Conservation (phyloP, 1,284 basidiomycete species). For the Boletus semigastroideus region DNA sequence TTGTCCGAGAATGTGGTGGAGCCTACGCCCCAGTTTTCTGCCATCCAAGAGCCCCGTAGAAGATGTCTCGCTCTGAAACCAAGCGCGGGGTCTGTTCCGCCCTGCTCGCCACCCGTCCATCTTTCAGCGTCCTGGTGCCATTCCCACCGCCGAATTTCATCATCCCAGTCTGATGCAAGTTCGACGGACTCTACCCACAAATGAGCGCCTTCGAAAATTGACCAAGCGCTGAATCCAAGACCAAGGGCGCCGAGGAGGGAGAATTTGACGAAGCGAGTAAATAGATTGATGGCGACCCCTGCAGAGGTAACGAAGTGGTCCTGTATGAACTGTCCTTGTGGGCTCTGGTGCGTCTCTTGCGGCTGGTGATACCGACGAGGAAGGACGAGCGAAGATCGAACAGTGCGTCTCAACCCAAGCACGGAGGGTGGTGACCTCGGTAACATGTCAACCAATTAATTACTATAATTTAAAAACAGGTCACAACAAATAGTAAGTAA, state of each 20-base stretch:
- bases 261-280: conserved; percentile 42
- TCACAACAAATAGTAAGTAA: too few relatives aligned
- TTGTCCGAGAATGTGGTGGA: conserved; percentile 39
- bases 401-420: not conserved
- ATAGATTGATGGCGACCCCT: conserved; percentile 36
- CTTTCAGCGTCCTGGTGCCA: conserved; percentile 72
- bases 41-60: conserved; percentile 76
- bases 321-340: conserved; percentile 26
- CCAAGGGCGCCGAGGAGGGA: conserved; percentile 39
- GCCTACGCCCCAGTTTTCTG: conserved; percentile 69
- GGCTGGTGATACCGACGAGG: conserved; percentile 14
- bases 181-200: conserved; percentile 68
- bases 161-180: conserved; percentile 53
- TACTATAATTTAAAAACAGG: not conserved
- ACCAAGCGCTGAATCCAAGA: conserved; percentile 40
- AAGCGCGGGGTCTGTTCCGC: conserved; percentile 74
- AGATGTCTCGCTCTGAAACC: conserved; percentile 66
- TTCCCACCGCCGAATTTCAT: conserved; percentile 60
- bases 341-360: conserved; percentile 10
- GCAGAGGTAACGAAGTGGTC: conserved; percentile 39
- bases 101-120: conserved; percentile 70
- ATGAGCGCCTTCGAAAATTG: conserved; percentile 61
- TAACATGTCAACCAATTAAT: conserved; percentile 9
- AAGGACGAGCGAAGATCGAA: not conserved
- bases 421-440: conserved; percentile 4